These are phyloP conservation scores for Plantago ovata DNA, from an alignment of 257 asterid species.

Conservation along the genomic window DNA sequence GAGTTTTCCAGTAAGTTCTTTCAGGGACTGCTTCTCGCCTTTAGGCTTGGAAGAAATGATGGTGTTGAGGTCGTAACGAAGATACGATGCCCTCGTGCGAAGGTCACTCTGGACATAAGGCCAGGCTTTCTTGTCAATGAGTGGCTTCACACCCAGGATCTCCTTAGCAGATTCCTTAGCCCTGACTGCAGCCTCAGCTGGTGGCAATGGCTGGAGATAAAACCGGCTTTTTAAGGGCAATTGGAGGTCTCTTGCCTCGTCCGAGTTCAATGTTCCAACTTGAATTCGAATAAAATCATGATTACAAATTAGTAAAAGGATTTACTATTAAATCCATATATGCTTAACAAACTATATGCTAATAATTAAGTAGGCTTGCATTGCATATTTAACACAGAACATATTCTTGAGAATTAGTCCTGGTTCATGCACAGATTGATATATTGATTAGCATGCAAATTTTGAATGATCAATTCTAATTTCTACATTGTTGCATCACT, in stretches of 20 bases:
- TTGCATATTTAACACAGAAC: too few relatives aligned
- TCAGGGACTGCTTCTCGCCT: slow-evolving; percentile 60
- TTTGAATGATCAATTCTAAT: too few relatives aligned
- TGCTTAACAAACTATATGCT: too few relatives aligned
- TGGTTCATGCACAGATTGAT: too few relatives aligned
- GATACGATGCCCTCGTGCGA: slow-evolving; percentile 61
- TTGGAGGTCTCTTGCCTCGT: slow-evolving; percentile 61
- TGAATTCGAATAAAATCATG: neutral
- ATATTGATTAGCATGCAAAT: too few relatives aligned
- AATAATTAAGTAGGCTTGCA: too few relatives aligned
- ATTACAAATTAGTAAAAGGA: neutral
- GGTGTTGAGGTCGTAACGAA: slow-evolving; percentile 91
- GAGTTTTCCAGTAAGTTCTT: slow-evolving; percentile 62
- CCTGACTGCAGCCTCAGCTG: slow-evolving; percentile 68
- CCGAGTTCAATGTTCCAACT: slow-evolving; percentile 96
- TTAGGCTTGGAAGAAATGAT: slow-evolving; percentile 74
- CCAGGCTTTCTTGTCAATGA: slow-evolving; percentile 90
- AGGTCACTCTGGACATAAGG: slow-evolving; percentile 86
- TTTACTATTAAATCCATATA: too few relatives aligned
- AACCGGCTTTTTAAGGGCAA: slow-evolving; percentile 74
- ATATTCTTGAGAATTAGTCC: too few relatives aligned
- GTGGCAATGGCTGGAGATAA: slow-evolving; percentile 70
- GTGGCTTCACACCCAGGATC: slow-evolving; percentile 51
- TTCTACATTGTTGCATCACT: too few relatives aligned
- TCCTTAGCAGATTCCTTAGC: slow-evolving; percentile 87